A percentile compares a stretch with the other conserved stretches of the same genome.
phyloP scores from a whole-genome alignment of 306 rosid genomes.

The Carpinus viminea region DNA sequence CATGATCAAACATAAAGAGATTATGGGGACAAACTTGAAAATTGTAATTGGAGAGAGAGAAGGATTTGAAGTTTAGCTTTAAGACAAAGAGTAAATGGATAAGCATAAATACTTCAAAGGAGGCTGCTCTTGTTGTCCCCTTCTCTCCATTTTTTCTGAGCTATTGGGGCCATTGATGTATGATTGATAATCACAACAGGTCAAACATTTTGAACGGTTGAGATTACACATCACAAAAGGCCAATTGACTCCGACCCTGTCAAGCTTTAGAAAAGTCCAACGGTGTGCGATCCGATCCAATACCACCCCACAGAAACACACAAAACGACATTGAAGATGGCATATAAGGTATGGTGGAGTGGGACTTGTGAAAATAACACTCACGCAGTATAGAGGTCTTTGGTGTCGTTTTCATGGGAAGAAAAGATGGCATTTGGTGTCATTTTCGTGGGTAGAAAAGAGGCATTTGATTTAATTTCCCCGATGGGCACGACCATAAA shows the following conservation, averaged over 20 bases:
- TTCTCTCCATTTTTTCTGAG: not conserved
- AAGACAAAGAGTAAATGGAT: not conserved
- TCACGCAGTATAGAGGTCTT: not conserved
- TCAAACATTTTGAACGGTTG: conserved; percentile 4
- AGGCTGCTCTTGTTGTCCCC: not conserved
- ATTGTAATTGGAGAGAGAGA: not conserved
- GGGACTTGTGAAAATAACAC: conserved; percentile 11
- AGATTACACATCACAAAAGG: not conserved
- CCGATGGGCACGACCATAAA: not conserved
- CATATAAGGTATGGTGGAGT: not conserved
- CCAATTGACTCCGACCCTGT: conserved; percentile 11
- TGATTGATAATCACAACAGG: not conserved
- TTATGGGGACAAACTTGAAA: not conserved
- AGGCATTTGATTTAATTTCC: not conserved
- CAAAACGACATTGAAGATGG: conserved; percentile 21
- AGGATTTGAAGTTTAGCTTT: conserved; percentile 1
- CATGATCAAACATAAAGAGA: not conserved
- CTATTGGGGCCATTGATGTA: too few species aligned
- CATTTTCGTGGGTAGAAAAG: conserved; percentile 24
- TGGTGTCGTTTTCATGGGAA: not conserved
- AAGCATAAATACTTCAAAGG: conserved; percentile 9
- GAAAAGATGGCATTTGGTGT: conserved; percentile 6
- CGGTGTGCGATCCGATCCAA: not conserved
- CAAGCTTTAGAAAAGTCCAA: conserved; percentile 20
- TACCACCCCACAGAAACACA: not conserved